These are phyloP conservation scores for Fusarium sambucinum DNA, from an alignment of 2,329 filamentous ascomycete species.

Conservation along the genomic window DNA sequence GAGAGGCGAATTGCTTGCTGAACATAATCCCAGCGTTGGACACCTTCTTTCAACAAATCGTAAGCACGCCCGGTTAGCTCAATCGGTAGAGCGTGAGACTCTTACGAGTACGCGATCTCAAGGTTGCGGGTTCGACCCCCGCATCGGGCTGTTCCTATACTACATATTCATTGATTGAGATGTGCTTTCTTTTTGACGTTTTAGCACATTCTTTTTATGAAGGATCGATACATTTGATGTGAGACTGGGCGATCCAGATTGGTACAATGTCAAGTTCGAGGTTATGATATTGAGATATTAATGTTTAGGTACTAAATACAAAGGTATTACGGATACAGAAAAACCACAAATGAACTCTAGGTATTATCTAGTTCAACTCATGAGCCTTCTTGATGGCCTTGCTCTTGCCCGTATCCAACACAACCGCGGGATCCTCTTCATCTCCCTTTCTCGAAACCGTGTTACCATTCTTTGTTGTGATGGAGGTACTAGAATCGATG, in stretches of 20 bases:
- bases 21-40: neutral
- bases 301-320: neutral
- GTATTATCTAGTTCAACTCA: slow-evolving; percentile 51
- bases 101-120: slow-evolving; percentile 64
- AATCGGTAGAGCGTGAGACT: slow-evolving; percentile 75
- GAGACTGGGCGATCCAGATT: neutral
- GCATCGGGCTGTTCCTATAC: slow-evolving; percentile 50
- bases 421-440: slow-evolving; percentile 57
- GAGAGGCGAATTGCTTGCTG: rapidly evolving
- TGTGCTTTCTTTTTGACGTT: slow-evolving; percentile 30
- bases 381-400: slow-evolving; percentile 58
- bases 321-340: neutral
- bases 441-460: slow-evolving; percentile 56
- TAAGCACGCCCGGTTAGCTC: slow-evolving; percentile 57
- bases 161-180: slow-evolving; percentile 35
- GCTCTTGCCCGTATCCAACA: slow-evolving; percentile 58
- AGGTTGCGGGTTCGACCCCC: slow-evolving; percentile 68
- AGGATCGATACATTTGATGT: neutral
- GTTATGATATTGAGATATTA: neutral
- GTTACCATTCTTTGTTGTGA: slow-evolving; percentile 58
- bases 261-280: neutral
- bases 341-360: neutral
- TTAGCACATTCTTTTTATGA: neutral
- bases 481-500: slow-evolving; percentile 23
- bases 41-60: neutral